Evolutionary conservation across 495 filamentous ascomycete genomes (phyloP), one percentile per base, ranked within the genome.

Genomic region (Penicillium ucsense): DNA sequence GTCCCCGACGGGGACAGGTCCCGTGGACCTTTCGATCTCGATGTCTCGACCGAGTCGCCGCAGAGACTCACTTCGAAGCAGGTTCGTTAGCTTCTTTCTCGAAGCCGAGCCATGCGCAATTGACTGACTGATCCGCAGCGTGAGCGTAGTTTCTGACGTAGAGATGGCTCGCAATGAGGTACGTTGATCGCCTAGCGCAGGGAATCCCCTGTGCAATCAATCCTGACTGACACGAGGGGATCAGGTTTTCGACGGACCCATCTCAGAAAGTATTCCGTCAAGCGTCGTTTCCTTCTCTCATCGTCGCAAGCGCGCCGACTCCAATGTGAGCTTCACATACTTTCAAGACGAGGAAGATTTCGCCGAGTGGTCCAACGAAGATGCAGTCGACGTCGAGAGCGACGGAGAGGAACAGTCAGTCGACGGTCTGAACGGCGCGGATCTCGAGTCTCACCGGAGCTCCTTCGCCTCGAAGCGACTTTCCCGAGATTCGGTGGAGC

Each of bases 121-220:
- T 34, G 41, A 2, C 63, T 70, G 39, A 70, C 41, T 4, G 28
- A 39, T 28, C n/a, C 30, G 31, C 56, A 80, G 76, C 63, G 71
- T 83, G 36, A 94, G 87, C 65, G 81, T 95, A 54, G 80, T 94
- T 35, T 87, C 86, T 33, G 90, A 96, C 62, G 91, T 99, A n/a
- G 92, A 95, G 62, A 99, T 99, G 92, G 94, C 92, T 29, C 88
- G 90, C 39, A 86, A 95, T 61, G 91, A 96, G 77, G 88, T 90
- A 53, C 41, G 73, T 52, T 34, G 27, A n/a, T 20, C 30, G 6
- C 20, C 2, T 2, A 20, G 20, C 20, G 20, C 20, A 20, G 6
- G 6, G 27, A 2, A 32, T 8, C 28, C 20, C 43, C 27, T 33
- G 31, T 2, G 3, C 9, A n/a, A n/a, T 43, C 51, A 36, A 47